Evolutionary conservation across 352 stramenopile species (phyloP), one percentile per base, ranked within the genome.

Genomic region (Phytophthora sp.): DNA sequence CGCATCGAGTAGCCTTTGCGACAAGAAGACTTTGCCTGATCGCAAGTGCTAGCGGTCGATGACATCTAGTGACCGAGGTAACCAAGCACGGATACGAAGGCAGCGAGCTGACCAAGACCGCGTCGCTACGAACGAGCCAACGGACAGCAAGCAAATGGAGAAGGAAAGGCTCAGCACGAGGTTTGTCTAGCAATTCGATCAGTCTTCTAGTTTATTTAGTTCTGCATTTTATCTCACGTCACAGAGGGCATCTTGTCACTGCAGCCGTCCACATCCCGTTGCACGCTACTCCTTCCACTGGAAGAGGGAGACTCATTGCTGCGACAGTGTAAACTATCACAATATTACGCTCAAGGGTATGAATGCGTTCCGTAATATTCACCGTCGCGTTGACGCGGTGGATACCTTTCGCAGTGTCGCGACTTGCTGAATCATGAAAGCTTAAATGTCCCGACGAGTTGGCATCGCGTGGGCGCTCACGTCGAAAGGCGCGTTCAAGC

Each of bases 251-350:
- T 44, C 35, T 66, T 52, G 55, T 37, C 30, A 52, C 27, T 54
- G 44, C 54, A 26, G 37, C 35, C 35, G 44, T 50, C 44, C 32
- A 54, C 35, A 58, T 21, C 31, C 31, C 34, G 49, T 60, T 52
- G 57, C 18, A 62, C 27, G 41, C 38, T 62, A 54, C 73, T 72
- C 73, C 68, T 69, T 82, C 64, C 74, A 43, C 41, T 54, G 74
- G 74, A 76, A 82, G 74, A 82, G 60, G 74, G 74, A 72, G 66
- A 52, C 45, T 54, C 69, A 57, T 21, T 64, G 42, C 53, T 75
- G 54, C 59, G 24, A 44, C 30, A 49, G 27, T 76, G 67, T 80
- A 78, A 69, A 80, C 28, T 78, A 79, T 46, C 23, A 66, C 61
- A 76, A 76, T 64, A 76, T 63, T 55, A 72, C 45, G 54, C 31